Base-by-base conservation (phyloP, 371 early-diverging fungal species). In the Mortierella sp. region DNA sequence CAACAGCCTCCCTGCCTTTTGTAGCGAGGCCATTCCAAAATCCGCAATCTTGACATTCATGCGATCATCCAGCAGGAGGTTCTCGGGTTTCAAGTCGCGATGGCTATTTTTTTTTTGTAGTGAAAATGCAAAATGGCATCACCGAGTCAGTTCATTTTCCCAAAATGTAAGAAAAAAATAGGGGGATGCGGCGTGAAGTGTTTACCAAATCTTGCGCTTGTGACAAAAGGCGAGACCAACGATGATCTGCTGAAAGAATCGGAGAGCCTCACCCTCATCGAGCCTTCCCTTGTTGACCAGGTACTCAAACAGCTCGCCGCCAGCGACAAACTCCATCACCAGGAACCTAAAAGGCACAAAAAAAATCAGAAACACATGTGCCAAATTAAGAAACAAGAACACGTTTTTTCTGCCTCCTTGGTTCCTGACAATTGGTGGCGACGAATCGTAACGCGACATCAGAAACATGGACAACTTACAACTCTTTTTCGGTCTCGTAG, bases 61-160 rank as follows among this genome's bases (percentile, higher is more conserved):
- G 45, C 92, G 92, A 50, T 91, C 89, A 85, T 98, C 97, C 31
- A 99, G 87, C 71, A 99, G 88, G 52, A 99, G 89, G 86, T 99
- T 99, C 74, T 94, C 95, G 81, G 98, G 98, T 80, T 99, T 99
- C 26, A 99, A 87, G 87, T 99, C 99, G 66, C 99, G 94, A 87
- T 99, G 99, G 73, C 98, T 96, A 79, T 55, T 31, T 34, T 34
- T 61, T 22, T 37, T 61, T 52, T n/a, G 31, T 16, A 61, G 13
- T 19, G 13, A 10, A 26, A 37, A 14, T 22, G 9, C 34, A 52
- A 48, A 48, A n/a, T 14, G 2, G n/a, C 8, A 1, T 37, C 37
- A 37, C 19, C 19, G 2, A 47, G 34, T 52, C 53, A 52, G 26
- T 10, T 14, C 24, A 11, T 9, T 50, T 50, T 48, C 14, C 9